Evolutionary conservation across 2,329 filamentous ascomycete genomes (phyloP).

Genomic region (Venturia pyrina): DNA sequence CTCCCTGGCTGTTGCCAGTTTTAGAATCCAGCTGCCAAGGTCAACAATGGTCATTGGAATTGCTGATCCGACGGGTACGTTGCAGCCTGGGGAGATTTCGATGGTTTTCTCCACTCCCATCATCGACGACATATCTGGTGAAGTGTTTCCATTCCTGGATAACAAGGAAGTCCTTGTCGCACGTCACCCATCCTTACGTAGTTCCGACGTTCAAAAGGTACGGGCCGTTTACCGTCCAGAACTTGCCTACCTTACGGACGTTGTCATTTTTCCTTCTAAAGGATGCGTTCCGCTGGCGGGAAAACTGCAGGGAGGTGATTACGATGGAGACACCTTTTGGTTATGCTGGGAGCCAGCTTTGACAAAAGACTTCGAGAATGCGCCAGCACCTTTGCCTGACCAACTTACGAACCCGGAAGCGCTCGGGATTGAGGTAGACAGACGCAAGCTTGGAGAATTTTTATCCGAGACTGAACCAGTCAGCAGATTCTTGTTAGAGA

Average conservation of each 20-base stretch:
- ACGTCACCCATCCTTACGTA: slow-evolving; percentile 58
- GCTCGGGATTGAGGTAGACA: slow-evolving; percentile 43
- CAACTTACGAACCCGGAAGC: slow-evolving; percentile 35
- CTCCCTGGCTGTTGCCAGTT: slow-evolving; percentile 40
- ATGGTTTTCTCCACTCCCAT: slow-evolving; percentile 57
- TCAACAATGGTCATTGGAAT: slow-evolving; percentile 58
- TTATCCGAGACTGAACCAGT: slow-evolving; percentile 20
- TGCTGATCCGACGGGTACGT: slow-evolving; percentile 51
- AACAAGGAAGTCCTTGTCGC: slow-evolving; percentile 55
- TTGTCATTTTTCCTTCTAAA: slow-evolving; percentile 64
- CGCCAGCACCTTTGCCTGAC: slow-evolving; percentile 32
- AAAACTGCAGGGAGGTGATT: slow-evolving; percentile 68
- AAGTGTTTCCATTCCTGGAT: slow-evolving; percentile 19
- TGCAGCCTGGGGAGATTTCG: slow-evolving; percentile 58
- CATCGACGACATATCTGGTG: slow-evolving; percentile 6
- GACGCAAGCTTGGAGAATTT: slow-evolving; percentile 35
- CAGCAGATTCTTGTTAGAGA: slow-evolving; percentile 40
- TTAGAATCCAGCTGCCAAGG: slow-evolving; percentile 51
- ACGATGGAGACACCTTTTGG: slow-evolving; percentile 72
- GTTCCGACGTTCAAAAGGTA: slow-evolving; percentile 60
- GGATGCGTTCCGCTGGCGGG: slow-evolving; percentile 55
- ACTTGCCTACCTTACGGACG: slow-evolving; percentile 61
- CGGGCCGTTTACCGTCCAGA: slow-evolving; percentile 42
- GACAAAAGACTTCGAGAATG: slow-evolving; percentile 57
- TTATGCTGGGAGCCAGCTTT: slow-evolving; percentile 62